Conservation (phyloP, 75 land plant species). For the Sequoia sempervirens region DNA sequence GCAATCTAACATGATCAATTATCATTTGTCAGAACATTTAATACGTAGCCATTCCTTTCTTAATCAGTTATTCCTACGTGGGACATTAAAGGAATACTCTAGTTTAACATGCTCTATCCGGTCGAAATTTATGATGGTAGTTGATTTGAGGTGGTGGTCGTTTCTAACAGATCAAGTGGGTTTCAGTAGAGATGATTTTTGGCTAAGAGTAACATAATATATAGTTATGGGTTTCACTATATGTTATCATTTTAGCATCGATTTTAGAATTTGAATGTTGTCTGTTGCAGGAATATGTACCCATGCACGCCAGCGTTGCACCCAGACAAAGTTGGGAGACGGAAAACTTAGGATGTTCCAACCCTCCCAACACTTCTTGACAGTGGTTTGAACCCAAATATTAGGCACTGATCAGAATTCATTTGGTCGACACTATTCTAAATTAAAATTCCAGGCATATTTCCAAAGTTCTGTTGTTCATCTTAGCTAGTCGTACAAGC, state of each 20-base stretch:
- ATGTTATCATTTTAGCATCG: background rate
- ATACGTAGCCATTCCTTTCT: background rate
- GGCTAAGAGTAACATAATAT: background rate
- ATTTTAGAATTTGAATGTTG: background rate
- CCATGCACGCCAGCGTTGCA: constrained; percentile 44
- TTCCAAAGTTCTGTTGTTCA: background rate
- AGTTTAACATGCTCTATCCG: background rate
- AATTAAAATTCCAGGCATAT: background rate
- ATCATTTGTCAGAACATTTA: background rate
- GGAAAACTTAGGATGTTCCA: constrained; percentile 23
- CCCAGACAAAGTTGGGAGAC: constrained; percentile 58
- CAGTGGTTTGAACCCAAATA: background rate
- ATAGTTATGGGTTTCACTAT: background rate
- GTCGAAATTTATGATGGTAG: background rate
- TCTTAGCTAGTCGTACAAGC: background rate
- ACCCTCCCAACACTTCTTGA: background rate
- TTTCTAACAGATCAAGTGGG: background rate
- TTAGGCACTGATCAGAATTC: background rate
- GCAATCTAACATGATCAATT: background rate
- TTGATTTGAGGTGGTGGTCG: background rate
- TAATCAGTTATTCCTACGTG: background rate
- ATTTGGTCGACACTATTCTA: background rate
- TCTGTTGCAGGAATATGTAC: constrained; percentile 41
- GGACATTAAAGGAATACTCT: background rate
- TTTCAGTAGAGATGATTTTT: background rate